Percentiles rank a stretch among this genome's conserved stretches.
Conservation (phyloP, 805 yeast species). For the Metschnikowia lochheadii region DNA sequence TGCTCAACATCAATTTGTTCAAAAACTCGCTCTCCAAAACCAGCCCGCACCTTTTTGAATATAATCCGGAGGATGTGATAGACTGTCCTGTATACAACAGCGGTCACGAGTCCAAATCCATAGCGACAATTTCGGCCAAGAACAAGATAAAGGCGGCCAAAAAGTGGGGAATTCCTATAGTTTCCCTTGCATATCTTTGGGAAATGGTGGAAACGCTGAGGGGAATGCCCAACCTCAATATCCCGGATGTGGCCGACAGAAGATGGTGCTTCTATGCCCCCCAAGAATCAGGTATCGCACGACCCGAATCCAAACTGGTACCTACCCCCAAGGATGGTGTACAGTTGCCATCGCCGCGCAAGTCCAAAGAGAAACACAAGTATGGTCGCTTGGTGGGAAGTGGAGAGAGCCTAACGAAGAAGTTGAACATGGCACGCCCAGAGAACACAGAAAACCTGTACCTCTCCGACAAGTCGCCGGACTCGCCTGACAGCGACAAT, state of each 20-base stretch:
- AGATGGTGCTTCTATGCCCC: slow-evolving; percentile 59
- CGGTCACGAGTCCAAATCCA: slow-evolving; percentile 22
- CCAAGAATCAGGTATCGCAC: slow-evolving; percentile 6
- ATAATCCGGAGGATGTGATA: slow-evolving; percentile 29
- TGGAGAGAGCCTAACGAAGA: slow-evolving; percentile 16
- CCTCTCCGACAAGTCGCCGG: slow-evolving; percentile 3
- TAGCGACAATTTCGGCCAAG: slow-evolving; percentile 41
- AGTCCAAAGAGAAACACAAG: slow-evolving; percentile 37
- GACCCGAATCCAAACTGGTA: slow-evolving; percentile 2
- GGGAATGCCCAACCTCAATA: slow-evolving; percentile 14
- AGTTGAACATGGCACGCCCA: slow-evolving; percentile 11
- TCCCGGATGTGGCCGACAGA: slow-evolving; percentile 43
- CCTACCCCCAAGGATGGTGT: slow-evolving; percentile 14
- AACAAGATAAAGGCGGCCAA: slow-evolving; percentile 58
- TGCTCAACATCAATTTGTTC: slow-evolving; percentile 49
- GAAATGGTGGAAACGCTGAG: slow-evolving; percentile 36
- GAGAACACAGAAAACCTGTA: slow-evolving; percentile 1
- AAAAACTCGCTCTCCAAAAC: slow-evolving; percentile 33
- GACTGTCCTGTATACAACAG: slow-evolving; percentile 32
- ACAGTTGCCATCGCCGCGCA: slow-evolving; percentile 52
- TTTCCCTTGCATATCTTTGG: slow-evolving; percentile 53
- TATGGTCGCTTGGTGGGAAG: slow-evolving; percentile 47
- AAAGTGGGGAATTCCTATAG: slow-evolving; percentile 55
- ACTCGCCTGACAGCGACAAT: slow-evolving; percentile 9
- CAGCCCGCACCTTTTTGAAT: slow-evolving; percentile 41